These are phyloP conservation scores for Nicotiana undulata DNA, from an alignment of 257 asterid species.

Conservation along the genomic window DNA sequence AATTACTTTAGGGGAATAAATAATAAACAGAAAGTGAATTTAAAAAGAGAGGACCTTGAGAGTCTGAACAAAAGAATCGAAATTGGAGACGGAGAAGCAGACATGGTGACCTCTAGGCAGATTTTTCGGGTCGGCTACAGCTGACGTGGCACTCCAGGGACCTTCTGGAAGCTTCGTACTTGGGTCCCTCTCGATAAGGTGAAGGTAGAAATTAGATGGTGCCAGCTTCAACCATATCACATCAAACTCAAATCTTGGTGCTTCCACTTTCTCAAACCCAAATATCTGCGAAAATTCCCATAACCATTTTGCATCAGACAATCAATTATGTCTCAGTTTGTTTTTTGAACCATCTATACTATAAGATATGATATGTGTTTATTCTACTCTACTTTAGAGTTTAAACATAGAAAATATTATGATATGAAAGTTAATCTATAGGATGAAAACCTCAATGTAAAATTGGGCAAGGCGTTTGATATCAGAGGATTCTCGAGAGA, in stretches of 20 bases:
- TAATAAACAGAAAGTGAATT: neutral
- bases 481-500: slow-evolving; percentile 71
- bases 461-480: slow-evolving; percentile 67
- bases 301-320: neutral
- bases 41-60: slow-evolving; percentile 40
- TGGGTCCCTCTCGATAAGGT: slow-evolving; percentile 85
- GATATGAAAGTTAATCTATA: no score
- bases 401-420: no score
- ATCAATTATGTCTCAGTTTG: neutral
- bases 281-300: slow-evolving; percentile 31
- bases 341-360: no score
- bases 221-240: slow-evolving; percentile 80
- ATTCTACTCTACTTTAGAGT: no score
- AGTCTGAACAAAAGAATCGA: slow-evolving; percentile 49
- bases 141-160: slow-evolving; percentile 52
- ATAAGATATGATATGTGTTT: no score
- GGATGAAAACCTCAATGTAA: slow-evolving; percentile 50
- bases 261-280: slow-evolving; percentile 75
- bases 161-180: slow-evolving; percentile 67
- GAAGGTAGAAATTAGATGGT: slow-evolving; percentile 46
- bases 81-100: slow-evolving; percentile 63
- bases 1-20: neutral
- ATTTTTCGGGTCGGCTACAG: slow-evolving; percentile 47
- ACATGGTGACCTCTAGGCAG: slow-evolving; percentile 80
- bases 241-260: slow-evolving; percentile 54